Evolutionary conservation across 1,139 yeast species (phyloP), one percentile per base, ranked within the genome.

Genomic region (Pichia norvegensis): DNA sequence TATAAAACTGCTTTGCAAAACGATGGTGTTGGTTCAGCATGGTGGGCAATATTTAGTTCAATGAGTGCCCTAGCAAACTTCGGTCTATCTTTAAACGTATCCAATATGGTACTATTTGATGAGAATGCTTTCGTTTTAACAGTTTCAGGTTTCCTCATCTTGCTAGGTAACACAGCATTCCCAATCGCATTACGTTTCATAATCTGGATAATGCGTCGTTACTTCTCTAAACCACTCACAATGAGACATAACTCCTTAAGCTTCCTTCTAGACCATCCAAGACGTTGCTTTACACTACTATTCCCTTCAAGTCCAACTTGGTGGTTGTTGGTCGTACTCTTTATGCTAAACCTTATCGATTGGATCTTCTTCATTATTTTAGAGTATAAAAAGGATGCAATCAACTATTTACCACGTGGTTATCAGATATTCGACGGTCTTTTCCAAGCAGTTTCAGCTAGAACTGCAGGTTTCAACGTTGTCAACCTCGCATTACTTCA

Each of bases 221-320:
- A 80, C 53, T 43, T 80, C 20, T 72, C 95, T 0, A 83, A 76
- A 35, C 86, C 82, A 1, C 63, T 81, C 36, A 81, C 90, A 33
- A 69, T 74, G 63, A 70, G 69, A 51, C 76, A 75, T 49, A 97
- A 92, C 59, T 84, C 95, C 8, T 67, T 90, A 22, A 94, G 88
- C 1, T 92, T 94, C 57, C 65, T 92, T 46, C 70, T 92, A 42
- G 97, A 90, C 56, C 98, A 92, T 61, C 99, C 99, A 1, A 80
- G 99, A 58, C 84, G 99, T 59, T 92, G 98, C 62, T 92, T 92
- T 61, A 90, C 97, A 1, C 68, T 92, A 50, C 68, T 94, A 45
- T 92, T 92, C 60, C 98, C 98, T 0, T 76, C 92, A 3, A 79
- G 82, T 1, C 95, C 97, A 3, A 92, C 98, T 0, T 88, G 96